Conservation (phyloP, 495 filamentous ascomycete genomes). For the Aspergillus wentii region DNA sequence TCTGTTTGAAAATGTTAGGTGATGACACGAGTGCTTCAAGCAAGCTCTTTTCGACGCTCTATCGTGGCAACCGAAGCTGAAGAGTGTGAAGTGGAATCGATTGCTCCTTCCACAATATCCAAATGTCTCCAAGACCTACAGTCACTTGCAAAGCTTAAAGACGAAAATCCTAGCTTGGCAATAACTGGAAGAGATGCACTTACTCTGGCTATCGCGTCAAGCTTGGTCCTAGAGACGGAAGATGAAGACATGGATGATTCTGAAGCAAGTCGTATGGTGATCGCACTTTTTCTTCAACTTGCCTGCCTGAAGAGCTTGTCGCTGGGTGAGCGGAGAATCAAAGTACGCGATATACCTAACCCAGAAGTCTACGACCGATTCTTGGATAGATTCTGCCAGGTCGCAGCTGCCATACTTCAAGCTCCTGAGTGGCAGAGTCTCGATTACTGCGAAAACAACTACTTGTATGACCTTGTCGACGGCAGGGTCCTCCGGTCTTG, state of each 20-base stretch:
- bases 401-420: not conserved
- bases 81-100: not conserved
- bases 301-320: not conserved
- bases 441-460: not conserved
- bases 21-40: not conserved
- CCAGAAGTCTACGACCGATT: not conserved
- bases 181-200: not conserved
- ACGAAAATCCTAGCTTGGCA: not conserved
- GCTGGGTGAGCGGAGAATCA: not conserved
- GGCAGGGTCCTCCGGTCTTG: not conserved
- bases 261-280: not conserved
- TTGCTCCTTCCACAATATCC: not conserved
- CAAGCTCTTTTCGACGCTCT: not conserved
- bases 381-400: not conserved
- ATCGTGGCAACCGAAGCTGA: not conserved
- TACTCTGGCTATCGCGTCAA: not conserved
- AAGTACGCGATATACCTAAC: not conserved
- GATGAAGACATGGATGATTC: too few species aligned
- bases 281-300: not conserved
- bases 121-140: not conserved
- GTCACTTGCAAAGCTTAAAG: not conserved
- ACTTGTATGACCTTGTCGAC: not conserved
- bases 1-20: not conserved
- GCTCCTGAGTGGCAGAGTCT: not conserved
- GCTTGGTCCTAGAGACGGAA: not conserved